Evolutionary conservation across 1,284 basidiomycete genomes (phyloP).

Genomic region (Pholiota adiposa): DNA sequence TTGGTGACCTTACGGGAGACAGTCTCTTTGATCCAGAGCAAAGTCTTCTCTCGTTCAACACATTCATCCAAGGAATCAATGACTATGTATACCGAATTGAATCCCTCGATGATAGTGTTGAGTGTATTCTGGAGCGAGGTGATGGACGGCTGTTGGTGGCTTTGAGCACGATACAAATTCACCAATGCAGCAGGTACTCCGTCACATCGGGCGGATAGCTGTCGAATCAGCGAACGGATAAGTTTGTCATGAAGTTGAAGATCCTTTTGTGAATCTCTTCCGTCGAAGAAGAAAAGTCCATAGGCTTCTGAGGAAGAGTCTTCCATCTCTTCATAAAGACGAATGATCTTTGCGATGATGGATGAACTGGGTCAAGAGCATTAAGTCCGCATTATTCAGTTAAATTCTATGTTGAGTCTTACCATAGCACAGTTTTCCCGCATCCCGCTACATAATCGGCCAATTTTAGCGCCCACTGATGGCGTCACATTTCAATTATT

Average conservation of each 20-base stretch:
- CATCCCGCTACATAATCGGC: background rate
- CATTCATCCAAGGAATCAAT: conserved; percentile 15
- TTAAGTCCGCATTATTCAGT: background rate
- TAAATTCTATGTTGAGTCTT: too few relatives aligned
- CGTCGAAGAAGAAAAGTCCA: conserved; percentile 10
- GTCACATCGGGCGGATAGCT: background rate
- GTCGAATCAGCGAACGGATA: conserved; percentile 9
- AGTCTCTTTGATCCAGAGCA: background rate
- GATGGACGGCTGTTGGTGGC: background rate
- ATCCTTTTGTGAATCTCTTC: conserved; percentile 5
- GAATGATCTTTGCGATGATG: background rate
- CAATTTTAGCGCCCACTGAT: too few relatives aligned
- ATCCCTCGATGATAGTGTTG: background rate
- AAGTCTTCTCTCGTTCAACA: background rate
- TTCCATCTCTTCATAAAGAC: background rate
- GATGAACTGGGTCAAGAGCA: background rate
- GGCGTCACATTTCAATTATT: too few relatives aligned
- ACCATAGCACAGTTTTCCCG: background rate
- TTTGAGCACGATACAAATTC: background rate
- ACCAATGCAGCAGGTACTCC: background rate
- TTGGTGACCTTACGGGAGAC: background rate
- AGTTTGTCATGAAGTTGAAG: conserved; percentile 8
- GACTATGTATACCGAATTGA: background rate
- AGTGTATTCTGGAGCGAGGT: background rate
- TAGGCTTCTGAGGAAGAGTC: background rate